Percentiles rank a stretch among this genome's conserved stretches.
phyloP scores from a whole-genome alignment of 2,329 filamentous ascomycete genomes.

The Talaromyces rugulosus region DNA sequence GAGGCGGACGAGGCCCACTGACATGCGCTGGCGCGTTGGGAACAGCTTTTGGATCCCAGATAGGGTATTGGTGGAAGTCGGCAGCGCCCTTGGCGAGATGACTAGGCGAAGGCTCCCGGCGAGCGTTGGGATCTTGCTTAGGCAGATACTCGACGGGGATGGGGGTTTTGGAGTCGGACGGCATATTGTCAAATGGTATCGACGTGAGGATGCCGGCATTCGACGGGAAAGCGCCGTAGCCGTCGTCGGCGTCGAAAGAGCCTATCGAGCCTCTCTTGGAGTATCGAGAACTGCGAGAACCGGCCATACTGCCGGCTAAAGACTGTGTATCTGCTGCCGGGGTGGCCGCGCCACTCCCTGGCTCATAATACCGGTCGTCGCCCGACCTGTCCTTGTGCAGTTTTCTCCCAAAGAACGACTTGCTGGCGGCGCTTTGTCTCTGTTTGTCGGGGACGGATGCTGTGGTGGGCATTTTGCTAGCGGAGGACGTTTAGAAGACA shows the following conservation, averaged over 20 bases:
- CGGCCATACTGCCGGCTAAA: constrained; percentile 58
- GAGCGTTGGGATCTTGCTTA: constrained; percentile 55
- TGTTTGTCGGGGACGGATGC: constrained; percentile 70
- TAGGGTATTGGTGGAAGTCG: constrained; percentile 89
- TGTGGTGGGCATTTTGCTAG: constrained; percentile 47
- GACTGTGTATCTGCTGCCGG: constrained; percentile 39
- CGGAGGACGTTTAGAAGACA: constrained; percentile 25
- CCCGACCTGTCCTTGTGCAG: constrained; percentile 67
- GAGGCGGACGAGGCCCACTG: constrained; percentile 59
- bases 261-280: constrained; percentile 65
- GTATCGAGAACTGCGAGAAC: constrained; percentile 70
- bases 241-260: constrained; percentile 62
- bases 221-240: constrained; percentile 64
- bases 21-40: constrained; percentile 52
- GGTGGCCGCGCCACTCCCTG: constrained; percentile 51
- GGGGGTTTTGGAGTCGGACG: constrained; percentile 63
- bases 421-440: constrained; percentile 74
- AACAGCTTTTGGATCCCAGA: constrained; percentile 56
- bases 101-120: constrained; percentile 73
- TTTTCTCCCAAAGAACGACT: constrained; percentile 82
- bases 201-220: constrained; percentile 80
- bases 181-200: constrained; percentile 75
- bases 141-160: constrained; percentile 70
- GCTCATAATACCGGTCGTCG: constrained; percentile 59
- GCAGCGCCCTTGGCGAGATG: constrained; percentile 72